A percentile compares a stretch with the other conserved stretches of the same genome.
These are phyloP conservation scores for Paraglomus occultum DNA, from an alignment of 192 early-diverging fungal genomes.

Conservation along the genomic window DNA sequence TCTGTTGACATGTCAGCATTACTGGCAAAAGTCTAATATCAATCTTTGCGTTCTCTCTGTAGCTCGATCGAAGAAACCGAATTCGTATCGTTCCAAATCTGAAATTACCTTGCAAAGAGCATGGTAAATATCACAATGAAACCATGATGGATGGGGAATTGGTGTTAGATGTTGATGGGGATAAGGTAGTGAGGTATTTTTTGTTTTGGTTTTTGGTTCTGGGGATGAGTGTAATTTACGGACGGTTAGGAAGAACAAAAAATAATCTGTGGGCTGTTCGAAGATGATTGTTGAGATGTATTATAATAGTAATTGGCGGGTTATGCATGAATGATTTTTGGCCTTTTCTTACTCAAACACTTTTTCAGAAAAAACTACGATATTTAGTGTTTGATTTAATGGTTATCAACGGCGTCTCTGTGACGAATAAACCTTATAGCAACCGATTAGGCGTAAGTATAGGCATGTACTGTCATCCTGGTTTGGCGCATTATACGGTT, in stretches of 20 bases:
- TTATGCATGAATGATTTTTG: no score
- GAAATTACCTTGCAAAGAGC: conserved; percentile 45
- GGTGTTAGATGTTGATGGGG: conserved; percentile 55
- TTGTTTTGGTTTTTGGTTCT: conserved; percentile 3
- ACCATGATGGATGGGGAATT: conserved; percentile 75
- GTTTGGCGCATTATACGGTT: no score
- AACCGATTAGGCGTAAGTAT: conserved; percentile 59
- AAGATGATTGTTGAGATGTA: no score
- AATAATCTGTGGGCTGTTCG: neutral
- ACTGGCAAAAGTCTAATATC: neutral
- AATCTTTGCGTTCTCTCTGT: conserved; percentile 17
- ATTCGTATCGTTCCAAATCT: conserved; percentile 56
- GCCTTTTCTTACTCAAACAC: no score
- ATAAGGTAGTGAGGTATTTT: conserved; percentile 37
- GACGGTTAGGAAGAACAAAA: no score
- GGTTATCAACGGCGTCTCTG: conserved; percentile 49
- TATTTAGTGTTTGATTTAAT: conserved; percentile 63
- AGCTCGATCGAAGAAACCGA: conserved; percentile 67
- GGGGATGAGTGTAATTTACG: neutral
- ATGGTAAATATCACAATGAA: conserved; percentile 47
- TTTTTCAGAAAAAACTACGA: conserved; percentile 39
- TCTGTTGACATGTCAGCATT: no score
- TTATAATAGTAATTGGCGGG: no score
- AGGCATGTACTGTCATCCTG: no score
- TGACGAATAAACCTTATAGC: conserved; percentile 54